Conservation (phyloP, 1,284 basidiomycete genomes). For the Ustilago vetiveriae region DNA sequence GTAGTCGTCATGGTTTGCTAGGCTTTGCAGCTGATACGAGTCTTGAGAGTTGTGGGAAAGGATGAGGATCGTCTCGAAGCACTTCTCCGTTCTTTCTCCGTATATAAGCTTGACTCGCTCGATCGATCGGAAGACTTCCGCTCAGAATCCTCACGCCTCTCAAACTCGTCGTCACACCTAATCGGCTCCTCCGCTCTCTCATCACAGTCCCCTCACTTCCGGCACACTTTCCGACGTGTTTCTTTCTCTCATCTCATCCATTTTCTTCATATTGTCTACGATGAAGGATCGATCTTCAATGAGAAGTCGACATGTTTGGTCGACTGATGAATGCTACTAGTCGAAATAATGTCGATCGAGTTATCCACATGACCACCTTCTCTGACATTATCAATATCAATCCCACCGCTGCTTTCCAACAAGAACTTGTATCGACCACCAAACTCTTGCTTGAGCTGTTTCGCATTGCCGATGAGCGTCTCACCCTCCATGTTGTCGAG, state of each 20-base stretch:
- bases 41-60: too few species aligned
- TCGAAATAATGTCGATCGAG: slow-evolving; percentile 64
- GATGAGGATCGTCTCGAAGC: too few species aligned
- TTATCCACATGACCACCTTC: slow-evolving; percentile 58
- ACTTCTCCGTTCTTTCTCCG: too few species aligned
- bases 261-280: slow-evolving; percentile 5
- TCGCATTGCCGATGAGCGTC: slow-evolving; percentile 54
- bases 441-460: slow-evolving; percentile 46
- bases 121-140: slow-evolving; percentile 4
- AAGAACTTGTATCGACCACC: slow-evolving; percentile 45
- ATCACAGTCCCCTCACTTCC: neutral
- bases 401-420: slow-evolving; percentile 62
- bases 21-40: too few species aligned
- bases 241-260: neutral
- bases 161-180: too few species aligned
- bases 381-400: slow-evolving; percentile 58
- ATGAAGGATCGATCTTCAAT: slow-evolving; percentile 62
- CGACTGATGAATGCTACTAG: slow-evolving; percentile 63
- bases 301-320: slow-evolving; percentile 66
- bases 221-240: too few species aligned
- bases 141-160: too few species aligned
- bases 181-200: too few species aligned
- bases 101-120: too few species aligned
- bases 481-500: slow-evolving; percentile 73
- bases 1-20: neutral